Conservation (phyloP, 2,329 filamentous ascomycete genomes). For the Monosporascus sp. region DNA sequence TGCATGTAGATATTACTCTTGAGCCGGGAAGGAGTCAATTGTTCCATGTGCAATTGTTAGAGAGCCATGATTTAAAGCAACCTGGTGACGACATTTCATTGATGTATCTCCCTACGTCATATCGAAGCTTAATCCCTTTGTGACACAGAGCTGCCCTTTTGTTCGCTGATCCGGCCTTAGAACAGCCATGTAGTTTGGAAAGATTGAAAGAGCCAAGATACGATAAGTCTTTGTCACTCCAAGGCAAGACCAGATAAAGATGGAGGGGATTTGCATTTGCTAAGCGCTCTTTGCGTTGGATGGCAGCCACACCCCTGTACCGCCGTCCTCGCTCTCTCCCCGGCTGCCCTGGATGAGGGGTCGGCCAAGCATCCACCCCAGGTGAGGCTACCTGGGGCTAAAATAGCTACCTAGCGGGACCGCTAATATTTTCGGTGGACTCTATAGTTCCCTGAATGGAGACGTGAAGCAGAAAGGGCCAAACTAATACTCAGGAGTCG, state of each 20-base stretch:
- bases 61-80: not conserved
- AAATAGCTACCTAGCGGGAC: not conserved
- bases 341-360: not conserved
- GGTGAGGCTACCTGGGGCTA: not conserved
- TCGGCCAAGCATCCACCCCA: not conserved
- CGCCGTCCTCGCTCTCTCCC: not conserved
- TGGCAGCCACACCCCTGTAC: not conserved
- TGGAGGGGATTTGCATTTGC: not conserved
- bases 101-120: conserved; percentile 13
- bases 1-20: not conserved
- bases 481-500: not conserved
- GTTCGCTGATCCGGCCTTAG: not conserved
- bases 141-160: conserved; percentile 8
- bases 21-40: not conserved
- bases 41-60: not conserved
- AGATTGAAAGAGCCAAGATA: no score
- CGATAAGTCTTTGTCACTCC: no score
- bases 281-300: not conserved
- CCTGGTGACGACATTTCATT: not conserved
- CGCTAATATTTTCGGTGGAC: not conserved
- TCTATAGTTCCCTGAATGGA: not conserved
- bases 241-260: no score
- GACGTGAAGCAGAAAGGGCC: not conserved
- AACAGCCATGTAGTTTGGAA: no score
- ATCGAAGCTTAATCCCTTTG: conserved; percentile 4